Evolutionary conservation across 2,329 filamentous ascomycete species (phyloP).

Genomic region (Xylaria digitata): DNA sequence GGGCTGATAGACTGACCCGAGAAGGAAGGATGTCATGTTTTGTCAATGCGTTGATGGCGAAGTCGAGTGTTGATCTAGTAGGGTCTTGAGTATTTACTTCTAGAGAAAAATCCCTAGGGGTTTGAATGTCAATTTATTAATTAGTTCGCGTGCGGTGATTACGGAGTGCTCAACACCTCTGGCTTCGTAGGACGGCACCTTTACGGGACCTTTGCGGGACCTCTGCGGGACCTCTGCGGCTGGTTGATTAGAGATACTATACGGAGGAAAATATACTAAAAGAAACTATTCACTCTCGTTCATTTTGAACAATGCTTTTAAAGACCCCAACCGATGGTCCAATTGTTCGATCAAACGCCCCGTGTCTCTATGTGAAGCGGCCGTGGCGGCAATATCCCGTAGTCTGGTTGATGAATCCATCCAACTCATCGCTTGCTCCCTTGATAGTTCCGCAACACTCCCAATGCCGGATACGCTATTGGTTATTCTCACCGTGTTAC

Average conservation of each 20-base stretch:
- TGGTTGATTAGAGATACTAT: background rate
- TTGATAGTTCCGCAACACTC: background rate
- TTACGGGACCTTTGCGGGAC: conserved; percentile 25
- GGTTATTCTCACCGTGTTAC: background rate
- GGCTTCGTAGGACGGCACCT: conserved; percentile 12
- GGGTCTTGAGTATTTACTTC: background rate
- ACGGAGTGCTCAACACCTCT: background rate
- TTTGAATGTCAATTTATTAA: background rate
- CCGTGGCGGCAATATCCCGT: conserved; percentile 23
- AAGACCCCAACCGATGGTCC: conserved; percentile 6
- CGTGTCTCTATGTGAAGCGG: conserved; percentile 30
- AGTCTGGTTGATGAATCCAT: conserved; percentile 19
- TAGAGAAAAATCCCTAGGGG: background rate
- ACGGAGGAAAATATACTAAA: background rate
- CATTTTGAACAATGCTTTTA: conserved; percentile 2
- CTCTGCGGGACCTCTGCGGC: conserved; percentile 23
- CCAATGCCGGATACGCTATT: background rate
- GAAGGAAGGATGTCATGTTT: conserved; percentile 27
- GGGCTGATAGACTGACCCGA: conserved; percentile 21
- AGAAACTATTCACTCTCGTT: background rate
- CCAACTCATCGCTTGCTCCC: conserved; percentile 22
- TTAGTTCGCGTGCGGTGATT: conserved; percentile 4
- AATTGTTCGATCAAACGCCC: conserved; percentile 14
- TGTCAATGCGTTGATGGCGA: background rate
- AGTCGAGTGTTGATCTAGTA: background rate